Evolutionary conservation across 148 eudicot genomes (phyloP).

Genomic region (Linanthus parryae): DNA sequence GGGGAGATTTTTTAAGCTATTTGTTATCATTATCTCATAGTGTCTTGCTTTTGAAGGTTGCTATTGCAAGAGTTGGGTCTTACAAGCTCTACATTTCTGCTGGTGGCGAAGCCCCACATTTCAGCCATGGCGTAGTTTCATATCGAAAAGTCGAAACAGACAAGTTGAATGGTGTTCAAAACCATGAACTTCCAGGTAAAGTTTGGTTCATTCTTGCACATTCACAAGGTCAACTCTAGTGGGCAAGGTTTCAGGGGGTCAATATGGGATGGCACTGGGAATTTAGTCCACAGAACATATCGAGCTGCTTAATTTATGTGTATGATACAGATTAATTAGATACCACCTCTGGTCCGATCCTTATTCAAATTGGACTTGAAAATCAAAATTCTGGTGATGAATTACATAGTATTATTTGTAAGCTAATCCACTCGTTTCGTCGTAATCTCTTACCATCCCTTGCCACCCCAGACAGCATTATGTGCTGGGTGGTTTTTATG

Average conservation of each 20-base stretch:
- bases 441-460: too few species aligned
- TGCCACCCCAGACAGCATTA: too few species aligned
- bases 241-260: not conserved
- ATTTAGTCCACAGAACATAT: too few species aligned
- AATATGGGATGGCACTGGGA: not conserved
- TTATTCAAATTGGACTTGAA: too few species aligned
- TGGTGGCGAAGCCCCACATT: constrained; percentile 12
- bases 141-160: constrained; percentile 19
- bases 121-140: constrained; percentile 28
- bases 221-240: not conserved
- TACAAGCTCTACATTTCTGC: constrained; percentile 31
- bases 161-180: constrained; percentile 16
- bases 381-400: too few species aligned
- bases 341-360: too few species aligned
- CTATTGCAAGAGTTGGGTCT: constrained; percentile 22
- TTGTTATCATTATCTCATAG: not conserved
- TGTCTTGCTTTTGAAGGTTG: constrained; percentile 29
- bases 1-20: not conserved
- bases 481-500: too few species aligned
- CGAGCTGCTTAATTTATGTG: not conserved
- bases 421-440: too few species aligned
- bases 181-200: constrained; percentile 18
- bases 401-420: too few species aligned
- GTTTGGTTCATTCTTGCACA: not conserved
- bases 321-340: not conserved